Evolutionary conservation across 331 rosid genomes (phyloP).

Genomic region (Rosa hybrid): DNA sequence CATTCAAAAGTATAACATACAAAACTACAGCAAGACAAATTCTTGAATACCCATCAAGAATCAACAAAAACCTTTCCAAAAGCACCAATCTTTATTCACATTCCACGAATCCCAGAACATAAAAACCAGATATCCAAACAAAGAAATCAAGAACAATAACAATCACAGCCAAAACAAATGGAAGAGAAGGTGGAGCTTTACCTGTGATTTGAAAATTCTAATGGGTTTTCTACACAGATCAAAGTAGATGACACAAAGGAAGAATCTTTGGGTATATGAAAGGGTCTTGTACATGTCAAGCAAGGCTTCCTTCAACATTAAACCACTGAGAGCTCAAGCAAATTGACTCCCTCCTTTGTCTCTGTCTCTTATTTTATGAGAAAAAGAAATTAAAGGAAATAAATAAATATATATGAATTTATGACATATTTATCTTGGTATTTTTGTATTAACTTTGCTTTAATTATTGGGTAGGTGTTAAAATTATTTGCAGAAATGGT

Average conservation of each 20-base stretch:
- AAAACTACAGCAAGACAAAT: neutral
- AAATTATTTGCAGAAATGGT: neutral
- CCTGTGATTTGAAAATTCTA: slow-evolving; percentile 39
- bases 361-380: slow-evolving; percentile 1
- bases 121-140: neutral
- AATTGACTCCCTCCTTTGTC: slow-evolving; percentile 33
- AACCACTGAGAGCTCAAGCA: slow-evolving; percentile 24
- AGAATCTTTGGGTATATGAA: slow-evolving; percentile 1
- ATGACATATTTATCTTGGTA: neutral
- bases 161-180: slow-evolving; percentile 9
- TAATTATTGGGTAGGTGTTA: neutral
- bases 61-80: neutral
- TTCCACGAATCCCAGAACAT: slow-evolving; percentile 5
- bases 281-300: slow-evolving; percentile 28
- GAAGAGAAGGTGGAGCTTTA: slow-evolving; percentile 30
- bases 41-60: slow-evolving; percentile 16
- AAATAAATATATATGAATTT: neutral
- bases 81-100: neutral
- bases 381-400: neutral
- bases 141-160: neutral
- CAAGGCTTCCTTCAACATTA: slow-evolving; percentile 34
- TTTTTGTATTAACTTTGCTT: neutral
- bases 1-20: neutral
- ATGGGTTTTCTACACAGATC: slow-evolving; percentile 29
- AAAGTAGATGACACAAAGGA: slow-evolving; percentile 21